Evolutionary conservation across 257 asterid genomes (phyloP).

Genomic region (Rhazya stricta): DNA sequence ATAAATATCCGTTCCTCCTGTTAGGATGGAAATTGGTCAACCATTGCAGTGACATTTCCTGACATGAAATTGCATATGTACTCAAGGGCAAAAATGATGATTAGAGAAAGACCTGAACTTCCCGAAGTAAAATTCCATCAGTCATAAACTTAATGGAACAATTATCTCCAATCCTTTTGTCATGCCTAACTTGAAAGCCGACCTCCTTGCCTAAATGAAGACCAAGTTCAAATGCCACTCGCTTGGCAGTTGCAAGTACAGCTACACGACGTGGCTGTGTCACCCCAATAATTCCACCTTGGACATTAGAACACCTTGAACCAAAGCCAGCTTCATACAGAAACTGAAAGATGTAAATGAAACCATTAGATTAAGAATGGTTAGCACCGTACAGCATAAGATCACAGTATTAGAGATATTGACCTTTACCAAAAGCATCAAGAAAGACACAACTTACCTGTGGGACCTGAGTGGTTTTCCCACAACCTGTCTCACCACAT

Average conservation of each 20-base stretch:
- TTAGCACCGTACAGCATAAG: not conserved
- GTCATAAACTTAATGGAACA: slow-evolving; percentile 97
- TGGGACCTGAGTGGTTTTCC: slow-evolving; percentile 98
- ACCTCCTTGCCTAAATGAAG: slow-evolving; percentile 81
- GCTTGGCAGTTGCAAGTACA: slow-evolving; percentile 93
- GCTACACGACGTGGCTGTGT: slow-evolving; percentile 99
- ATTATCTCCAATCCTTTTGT: slow-evolving; percentile 69
- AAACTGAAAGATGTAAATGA: slow-evolving; percentile 51
- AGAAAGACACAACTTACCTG: slow-evolving; percentile 51
- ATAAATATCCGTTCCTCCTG: not conserved
- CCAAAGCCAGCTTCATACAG: slow-evolving; percentile 93
- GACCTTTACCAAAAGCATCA: not conserved
- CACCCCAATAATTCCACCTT: slow-evolving; percentile 84
- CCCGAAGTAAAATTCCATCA: slow-evolving; percentile 96
- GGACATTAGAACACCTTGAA: slow-evolving; percentile 32
- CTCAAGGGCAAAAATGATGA: not conserved
- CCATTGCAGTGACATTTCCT: not conserved
- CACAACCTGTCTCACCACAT: slow-evolving; percentile 98
- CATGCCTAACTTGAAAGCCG: slow-evolving; percentile 97
- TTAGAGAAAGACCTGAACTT: slow-evolving; percentile 67
- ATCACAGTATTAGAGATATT: not conserved
- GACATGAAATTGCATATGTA: not conserved
- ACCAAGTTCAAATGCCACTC: slow-evolving; percentile 93
- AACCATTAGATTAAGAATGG: slow-evolving; percentile 14
- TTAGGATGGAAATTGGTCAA: not conserved